A percentile compares a stretch with the other conserved stretches of the same genome.
These are phyloP conservation scores for Pythium brachiatum DNA, from an alignment of 352 stramenopile genomes.

Conservation along the genomic window DNA sequence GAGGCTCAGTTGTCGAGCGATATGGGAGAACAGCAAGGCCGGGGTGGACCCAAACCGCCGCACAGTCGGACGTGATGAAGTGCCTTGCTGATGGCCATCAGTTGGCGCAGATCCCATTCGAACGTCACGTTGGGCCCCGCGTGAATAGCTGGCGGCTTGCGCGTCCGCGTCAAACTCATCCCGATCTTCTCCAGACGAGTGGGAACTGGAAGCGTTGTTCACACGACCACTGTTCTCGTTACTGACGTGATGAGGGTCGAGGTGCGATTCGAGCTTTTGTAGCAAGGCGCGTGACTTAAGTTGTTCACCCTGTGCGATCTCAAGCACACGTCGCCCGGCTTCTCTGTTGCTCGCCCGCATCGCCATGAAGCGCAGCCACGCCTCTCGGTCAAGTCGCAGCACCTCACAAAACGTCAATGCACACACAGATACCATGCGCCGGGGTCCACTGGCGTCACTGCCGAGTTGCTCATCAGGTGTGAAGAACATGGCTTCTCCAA, in stretches of 20 bases:
- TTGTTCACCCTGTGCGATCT: constrained; percentile 20
- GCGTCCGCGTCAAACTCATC: constrained; percentile 5
- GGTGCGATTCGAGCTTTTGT: constrained; percentile 20
- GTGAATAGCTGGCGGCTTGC: background rate
- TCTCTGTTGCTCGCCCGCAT: constrained; percentile 18
- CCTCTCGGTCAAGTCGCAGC: constrained; percentile 16
- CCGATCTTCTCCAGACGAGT: constrained; percentile 1
- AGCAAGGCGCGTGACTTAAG: constrained; percentile 20
- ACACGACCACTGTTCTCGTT: background rate
- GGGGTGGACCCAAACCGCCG: constrained; percentile 17
- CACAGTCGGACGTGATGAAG: background rate
- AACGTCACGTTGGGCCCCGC: background rate
- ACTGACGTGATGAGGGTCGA: background rate
- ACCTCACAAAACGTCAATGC: constrained; percentile 28
- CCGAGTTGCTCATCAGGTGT: constrained; percentile 1
- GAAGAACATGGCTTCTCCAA: constrained; percentile 32
- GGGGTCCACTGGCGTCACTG: background rate
- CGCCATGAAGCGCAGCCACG: constrained; percentile 22
- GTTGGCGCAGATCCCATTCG: constrained; percentile 9
- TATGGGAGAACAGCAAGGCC: constrained; percentile 12
- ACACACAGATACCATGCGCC: constrained; percentile 24
- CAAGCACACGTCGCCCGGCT: constrained; percentile 11
- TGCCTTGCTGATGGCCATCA: background rate
- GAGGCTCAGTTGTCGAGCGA: constrained; percentile 7
- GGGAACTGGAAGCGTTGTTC: background rate